Evolutionary conservation across 2,329 filamentous ascomycete species (phyloP).

Genomic region (Diaporthe helianthi): DNA sequence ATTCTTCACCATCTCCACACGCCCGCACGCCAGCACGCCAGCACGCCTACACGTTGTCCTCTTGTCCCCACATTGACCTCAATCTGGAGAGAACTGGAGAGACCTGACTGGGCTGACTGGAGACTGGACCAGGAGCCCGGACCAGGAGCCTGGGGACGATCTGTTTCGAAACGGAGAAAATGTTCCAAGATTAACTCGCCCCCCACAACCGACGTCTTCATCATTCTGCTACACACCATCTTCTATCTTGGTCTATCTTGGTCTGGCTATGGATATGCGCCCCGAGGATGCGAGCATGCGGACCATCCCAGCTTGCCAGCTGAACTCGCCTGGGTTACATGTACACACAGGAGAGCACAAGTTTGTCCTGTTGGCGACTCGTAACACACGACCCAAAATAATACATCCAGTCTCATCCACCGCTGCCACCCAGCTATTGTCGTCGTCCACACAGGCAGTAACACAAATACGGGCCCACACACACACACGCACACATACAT

Average conservation of each 20-base stretch:
- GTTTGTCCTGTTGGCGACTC: conserved; percentile 14
- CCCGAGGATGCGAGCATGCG: conserved; percentile 17
- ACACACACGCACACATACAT: background rate
- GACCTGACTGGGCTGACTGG: background rate
- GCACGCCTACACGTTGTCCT: background rate
- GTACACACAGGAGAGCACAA: background rate
- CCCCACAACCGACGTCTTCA: background rate
- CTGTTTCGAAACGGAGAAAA: conserved; percentile 14
- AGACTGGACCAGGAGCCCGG: no score
- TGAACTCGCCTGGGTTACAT: conserved; percentile 18
- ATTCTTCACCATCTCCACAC: conserved; percentile 4
- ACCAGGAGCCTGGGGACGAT: background rate
- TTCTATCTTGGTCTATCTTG: background rate
- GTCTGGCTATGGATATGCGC: conserved; percentile 22
- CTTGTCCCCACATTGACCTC: background rate
- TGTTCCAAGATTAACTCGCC: conserved; percentile 17
- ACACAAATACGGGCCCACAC: background rate
- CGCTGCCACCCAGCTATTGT: background rate
- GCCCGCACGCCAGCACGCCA: no score
- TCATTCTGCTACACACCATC: conserved; percentile 20
- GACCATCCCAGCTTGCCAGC: conserved; percentile 12
- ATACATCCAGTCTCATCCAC: no score
- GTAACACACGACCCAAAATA: conserved; percentile 11
- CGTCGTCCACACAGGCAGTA: background rate
- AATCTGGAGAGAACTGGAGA: background rate